Percentiles rank a stretch among this genome's conserved stretches.
Conservation (phyloP, 768 basidiomycete genomes). For the Tricholoma sp. region DNA sequence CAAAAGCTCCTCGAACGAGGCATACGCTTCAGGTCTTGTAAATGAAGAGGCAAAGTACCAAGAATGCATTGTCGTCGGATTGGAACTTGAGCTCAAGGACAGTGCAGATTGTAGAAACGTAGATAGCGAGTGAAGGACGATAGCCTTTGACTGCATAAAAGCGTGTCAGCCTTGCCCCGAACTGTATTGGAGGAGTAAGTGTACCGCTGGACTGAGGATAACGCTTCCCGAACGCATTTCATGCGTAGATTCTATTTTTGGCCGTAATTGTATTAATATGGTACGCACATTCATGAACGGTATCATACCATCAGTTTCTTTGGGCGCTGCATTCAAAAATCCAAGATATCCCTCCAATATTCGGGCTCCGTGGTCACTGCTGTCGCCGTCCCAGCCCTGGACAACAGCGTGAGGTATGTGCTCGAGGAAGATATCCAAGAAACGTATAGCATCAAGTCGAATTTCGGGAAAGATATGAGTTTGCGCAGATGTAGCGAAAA, state of each 20-base stretch:
- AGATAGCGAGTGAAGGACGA: conserved; percentile 68
- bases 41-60: conserved; percentile 71
- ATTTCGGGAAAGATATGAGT: conserved; percentile 96
- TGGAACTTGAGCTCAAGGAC: conserved; percentile 12
- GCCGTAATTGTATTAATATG: not conserved
- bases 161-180: not conserved
- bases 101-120: conserved; percentile 55
- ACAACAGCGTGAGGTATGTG: conserved; percentile 63
- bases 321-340: conserved; percentile 66
- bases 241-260: conserved; percentile 27
- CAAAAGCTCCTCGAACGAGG: conserved; percentile 47
- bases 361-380: conserved; percentile 50
- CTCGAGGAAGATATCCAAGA: conserved; percentile 72
- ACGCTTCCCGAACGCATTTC: conserved; percentile 64
- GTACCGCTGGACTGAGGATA: conserved; percentile 58
- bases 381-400: conserved; percentile 58
- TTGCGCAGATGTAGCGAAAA: conserved; percentile 87
- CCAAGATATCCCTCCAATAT: conserved; percentile 78
- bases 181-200: conserved; percentile 14
- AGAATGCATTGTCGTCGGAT: conserved; percentile 28
- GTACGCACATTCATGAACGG: not conserved
- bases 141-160: conserved; percentile 61
- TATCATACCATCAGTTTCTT: conserved; percentile 45
- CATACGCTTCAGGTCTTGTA: conserved; percentile 41
- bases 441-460: conserved; percentile 80